phyloP scores from a whole-genome alignment of 805 yeast genomes.

The Saturnispora kantuleensis region DNA sequence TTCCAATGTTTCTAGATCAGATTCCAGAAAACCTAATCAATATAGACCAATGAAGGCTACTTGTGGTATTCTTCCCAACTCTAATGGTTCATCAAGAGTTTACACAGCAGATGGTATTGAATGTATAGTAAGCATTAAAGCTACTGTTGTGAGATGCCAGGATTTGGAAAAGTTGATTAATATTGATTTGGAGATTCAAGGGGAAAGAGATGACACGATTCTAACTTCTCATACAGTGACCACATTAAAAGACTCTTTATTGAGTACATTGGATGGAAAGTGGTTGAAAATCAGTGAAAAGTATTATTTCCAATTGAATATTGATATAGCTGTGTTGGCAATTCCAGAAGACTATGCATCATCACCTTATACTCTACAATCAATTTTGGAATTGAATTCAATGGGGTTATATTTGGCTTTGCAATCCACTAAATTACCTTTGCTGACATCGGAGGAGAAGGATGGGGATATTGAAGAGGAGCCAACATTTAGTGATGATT shows the following conservation, averaged over 20 bases:
- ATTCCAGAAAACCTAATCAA: constrained; percentile 65
- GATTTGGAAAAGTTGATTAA: constrained; percentile 44
- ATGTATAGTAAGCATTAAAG: constrained; percentile 83
- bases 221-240: constrained; percentile 56
- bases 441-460: constrained; percentile 57
- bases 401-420: constrained; percentile 76
- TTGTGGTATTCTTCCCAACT: constrained; percentile 69
- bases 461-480: constrained; percentile 68
- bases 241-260: constrained; percentile 44
- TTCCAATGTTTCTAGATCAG: constrained; percentile 58
- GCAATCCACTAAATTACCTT: constrained; percentile 67
- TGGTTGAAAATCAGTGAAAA: constrained; percentile 56
- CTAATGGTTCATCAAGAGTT: constrained; percentile 89
- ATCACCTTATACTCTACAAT: constrained; percentile 63
- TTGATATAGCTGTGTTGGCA: constrained; percentile 74
- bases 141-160: constrained; percentile 52
- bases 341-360: constrained; percentile 31
- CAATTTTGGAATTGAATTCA: constrained; percentile 51
- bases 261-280: constrained; percentile 41
- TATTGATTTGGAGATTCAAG: constrained; percentile 74
- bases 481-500: constrained; percentile 87
- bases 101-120: constrained; percentile 86
- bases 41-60: constrained; percentile 81
- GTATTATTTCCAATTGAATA: constrained; percentile 65
- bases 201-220: constrained; percentile 70